Evolutionary conservation across 2,329 filamentous ascomycete species (phyloP).

Genomic region (Botrytis byssoidea): DNA sequence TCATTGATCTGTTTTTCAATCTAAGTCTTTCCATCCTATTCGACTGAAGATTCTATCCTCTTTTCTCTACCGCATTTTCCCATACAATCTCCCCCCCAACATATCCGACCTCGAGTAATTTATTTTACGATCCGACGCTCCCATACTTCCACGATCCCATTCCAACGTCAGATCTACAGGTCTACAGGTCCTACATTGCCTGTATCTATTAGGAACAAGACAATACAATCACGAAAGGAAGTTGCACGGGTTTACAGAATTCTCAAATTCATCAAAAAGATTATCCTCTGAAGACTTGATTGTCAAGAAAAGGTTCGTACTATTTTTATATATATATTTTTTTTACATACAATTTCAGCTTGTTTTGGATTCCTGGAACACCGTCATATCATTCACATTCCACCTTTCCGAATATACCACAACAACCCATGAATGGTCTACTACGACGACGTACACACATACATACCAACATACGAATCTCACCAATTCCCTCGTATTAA

Average conservation of each 20-base stretch:
- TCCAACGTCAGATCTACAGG: not conserved
- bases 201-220: not conserved
- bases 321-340: not conserved
- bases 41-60: not conserved
- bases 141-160: not conserved
- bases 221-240: not conserved
- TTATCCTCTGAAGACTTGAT: conserved; percentile 16
- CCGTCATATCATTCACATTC: conserved; percentile 11
- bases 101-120: not conserved
- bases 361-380: conserved; percentile 12
- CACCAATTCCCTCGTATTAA: not conserved
- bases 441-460: not conserved
- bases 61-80: not conserved
- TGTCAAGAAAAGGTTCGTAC: conserved; percentile 22
- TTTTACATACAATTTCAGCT: not conserved
- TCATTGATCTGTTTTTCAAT: not conserved
- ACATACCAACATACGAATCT: not conserved
- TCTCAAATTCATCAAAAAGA: not conserved
- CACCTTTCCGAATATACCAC: conserved; percentile 1
- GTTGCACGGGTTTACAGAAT: not conserved
- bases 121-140: not conserved
- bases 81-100: not conserved
- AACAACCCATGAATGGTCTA: not conserved
- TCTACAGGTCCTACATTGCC: conserved; percentile 3
- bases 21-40: not conserved